Conservation (phyloP, 768 basidiomycete species). For the Collybiopsis confluens region DNA sequence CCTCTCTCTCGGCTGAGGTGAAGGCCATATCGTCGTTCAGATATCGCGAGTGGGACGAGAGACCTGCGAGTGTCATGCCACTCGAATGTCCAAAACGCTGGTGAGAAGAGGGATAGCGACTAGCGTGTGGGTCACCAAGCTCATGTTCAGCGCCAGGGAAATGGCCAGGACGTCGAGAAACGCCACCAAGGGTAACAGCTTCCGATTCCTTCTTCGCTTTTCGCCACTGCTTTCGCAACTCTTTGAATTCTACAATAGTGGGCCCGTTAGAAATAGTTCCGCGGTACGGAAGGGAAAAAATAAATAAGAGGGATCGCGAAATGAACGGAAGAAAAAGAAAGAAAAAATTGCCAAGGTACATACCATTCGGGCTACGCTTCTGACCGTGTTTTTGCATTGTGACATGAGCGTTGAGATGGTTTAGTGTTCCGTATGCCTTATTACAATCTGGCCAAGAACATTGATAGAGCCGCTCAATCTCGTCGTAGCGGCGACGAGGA, state of each 20-base stretch:
- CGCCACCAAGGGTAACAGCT: conserved; percentile 7
- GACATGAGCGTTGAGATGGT: conserved; percentile 97
- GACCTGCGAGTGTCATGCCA: conserved; percentile 19
- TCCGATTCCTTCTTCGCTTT: conserved; percentile 82
- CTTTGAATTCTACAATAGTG: conserved; percentile 83
- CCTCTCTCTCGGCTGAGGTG: conserved; percentile 21
- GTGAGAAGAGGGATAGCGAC: conserved; percentile 5
- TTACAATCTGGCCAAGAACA: conserved; percentile 77
- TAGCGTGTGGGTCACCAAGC: conserved; percentile 1
- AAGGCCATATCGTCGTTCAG: conserved; percentile 28
- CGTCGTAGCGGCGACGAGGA: conserved; percentile 84
- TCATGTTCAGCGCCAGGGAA: conserved; percentile 1
- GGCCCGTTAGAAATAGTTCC: conserved; percentile 7
- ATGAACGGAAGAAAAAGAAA: conserved; percentile 6
- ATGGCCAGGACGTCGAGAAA: background rate
- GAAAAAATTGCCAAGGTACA: conserved; percentile 22
- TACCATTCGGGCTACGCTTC: conserved; percentile 88
- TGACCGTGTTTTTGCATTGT: conserved; percentile 96
- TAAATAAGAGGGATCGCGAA: conserved; percentile 11
- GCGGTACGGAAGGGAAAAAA: background rate
- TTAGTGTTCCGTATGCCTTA: conserved; percentile 91
- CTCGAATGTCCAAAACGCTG: background rate
- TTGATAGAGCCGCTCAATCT: conserved; percentile 90
- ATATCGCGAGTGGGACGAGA: conserved; percentile 24
- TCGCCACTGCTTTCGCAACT: conserved; percentile 94